Evolutionary conservation across 2,329 filamentous ascomycete genomes (phyloP).

Genomic region (Claviceps sp.): DNA sequence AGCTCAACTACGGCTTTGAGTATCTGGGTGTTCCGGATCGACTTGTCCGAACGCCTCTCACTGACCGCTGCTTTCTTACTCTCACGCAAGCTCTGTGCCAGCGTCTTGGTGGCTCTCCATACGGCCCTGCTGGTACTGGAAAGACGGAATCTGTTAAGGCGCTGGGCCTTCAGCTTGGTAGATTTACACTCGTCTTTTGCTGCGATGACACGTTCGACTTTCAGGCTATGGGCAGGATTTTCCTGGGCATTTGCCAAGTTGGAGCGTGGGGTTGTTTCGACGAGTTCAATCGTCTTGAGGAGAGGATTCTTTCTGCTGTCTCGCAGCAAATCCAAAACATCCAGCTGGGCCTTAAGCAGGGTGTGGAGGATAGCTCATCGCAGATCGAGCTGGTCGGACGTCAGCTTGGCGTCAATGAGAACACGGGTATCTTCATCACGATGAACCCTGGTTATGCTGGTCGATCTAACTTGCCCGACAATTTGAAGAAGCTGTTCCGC

Average conservation of each 20-base stretch:
- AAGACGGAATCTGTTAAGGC: slow-evolving; percentile 99
- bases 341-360: slow-evolving; percentile 83
- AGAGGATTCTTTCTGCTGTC: slow-evolving; percentile 92
- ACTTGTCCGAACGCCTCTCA: slow-evolving; percentile 90
- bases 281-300: slow-evolving; percentile 97
- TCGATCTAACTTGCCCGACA: slow-evolving; percentile 94
- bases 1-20: slow-evolving; percentile 92
- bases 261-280: slow-evolving; percentile 99
- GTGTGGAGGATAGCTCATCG: slow-evolving; percentile 64
- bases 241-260: slow-evolving; percentile 97
- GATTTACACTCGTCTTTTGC: slow-evolving; percentile 97
- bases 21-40: slow-evolving; percentile 94
- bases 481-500: slow-evolving; percentile 98
- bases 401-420: slow-evolving; percentile 75
- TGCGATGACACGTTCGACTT: slow-evolving; percentile 99
- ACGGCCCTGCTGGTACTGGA: slow-evolving; percentile 92
- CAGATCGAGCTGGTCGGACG: slow-evolving; percentile 93
- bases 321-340: slow-evolving; percentile 99
- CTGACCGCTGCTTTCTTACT: slow-evolving; percentile 95
- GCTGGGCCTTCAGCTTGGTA: slow-evolving; percentile 85
- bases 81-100: slow-evolving; percentile 93
- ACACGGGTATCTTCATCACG: slow-evolving; percentile 98
- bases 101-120: slow-evolving; percentile 88
- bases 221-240: slow-evolving; percentile 98
- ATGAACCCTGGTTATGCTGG: slow-evolving; percentile 99